These are phyloP conservation scores for Aspergillus piperis DNA, from an alignment of 2,329 filamentous ascomycete genomes.

Conservation along the genomic window DNA sequence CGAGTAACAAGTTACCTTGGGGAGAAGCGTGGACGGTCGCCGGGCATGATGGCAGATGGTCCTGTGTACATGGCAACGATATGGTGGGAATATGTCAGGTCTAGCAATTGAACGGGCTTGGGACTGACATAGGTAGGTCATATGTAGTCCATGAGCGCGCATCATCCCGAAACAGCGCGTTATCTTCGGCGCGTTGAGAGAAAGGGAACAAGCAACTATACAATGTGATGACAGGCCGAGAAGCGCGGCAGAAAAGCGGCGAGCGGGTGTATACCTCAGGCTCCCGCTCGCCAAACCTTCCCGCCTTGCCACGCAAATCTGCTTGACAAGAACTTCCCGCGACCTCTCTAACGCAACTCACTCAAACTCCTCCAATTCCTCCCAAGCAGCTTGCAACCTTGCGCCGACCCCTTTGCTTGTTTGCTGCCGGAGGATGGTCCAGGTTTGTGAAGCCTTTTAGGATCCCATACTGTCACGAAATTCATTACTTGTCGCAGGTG, in stretches of 20 bases:
- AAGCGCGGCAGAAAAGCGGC: constrained; percentile 12
- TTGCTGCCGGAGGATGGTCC: constrained; percentile 38
- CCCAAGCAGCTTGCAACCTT: constrained; percentile 29
- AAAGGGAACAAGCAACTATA: not conserved
- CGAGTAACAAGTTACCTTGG: constrained; percentile 16
- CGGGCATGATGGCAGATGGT: constrained; percentile 35
- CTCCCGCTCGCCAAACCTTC: constrained; percentile 32
- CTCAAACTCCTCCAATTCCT: constrained; percentile 25
- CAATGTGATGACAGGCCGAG: not conserved
- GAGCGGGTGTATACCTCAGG: constrained; percentile 25
- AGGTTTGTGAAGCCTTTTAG: constrained; percentile 38
- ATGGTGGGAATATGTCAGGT: constrained; percentile 6
- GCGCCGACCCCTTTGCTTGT: constrained; percentile 28
- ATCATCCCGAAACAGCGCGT: constrained; percentile 21
- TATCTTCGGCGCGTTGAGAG: not conserved
- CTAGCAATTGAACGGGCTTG: not conserved
- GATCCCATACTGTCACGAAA: constrained; percentile 25
- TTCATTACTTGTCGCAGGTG: constrained; percentile 30
- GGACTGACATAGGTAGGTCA: not conserved
- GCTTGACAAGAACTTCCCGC: constrained; percentile 28
- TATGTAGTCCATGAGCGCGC: constrained; percentile 25
- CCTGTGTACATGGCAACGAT: constrained; percentile 27
- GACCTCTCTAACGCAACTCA: constrained; percentile 28
- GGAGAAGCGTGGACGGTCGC: constrained; percentile 23
- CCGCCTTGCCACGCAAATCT: constrained; percentile 41